phyloP scores from a whole-genome alignment of 139 green algal genomes.

The Limnomonas spitsbergensis region DNA sequence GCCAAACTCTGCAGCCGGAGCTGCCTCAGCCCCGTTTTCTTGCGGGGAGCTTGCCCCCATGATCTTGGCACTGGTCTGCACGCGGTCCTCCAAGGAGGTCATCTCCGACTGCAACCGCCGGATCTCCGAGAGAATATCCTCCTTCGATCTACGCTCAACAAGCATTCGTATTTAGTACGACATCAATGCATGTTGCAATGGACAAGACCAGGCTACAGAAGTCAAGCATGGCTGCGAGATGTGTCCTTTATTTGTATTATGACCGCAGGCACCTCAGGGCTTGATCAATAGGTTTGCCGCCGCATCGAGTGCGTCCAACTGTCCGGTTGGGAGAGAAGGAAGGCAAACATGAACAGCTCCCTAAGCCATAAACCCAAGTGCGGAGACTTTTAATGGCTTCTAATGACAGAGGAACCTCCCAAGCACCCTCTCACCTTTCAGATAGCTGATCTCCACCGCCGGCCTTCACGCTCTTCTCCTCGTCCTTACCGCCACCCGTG shows the following conservation, averaged over 20 bases:
- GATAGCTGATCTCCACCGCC: no score
- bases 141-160: slow-evolving; percentile 37
- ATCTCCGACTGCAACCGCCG: slow-evolving; percentile 53
- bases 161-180: background rate
- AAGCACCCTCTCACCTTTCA: no score
- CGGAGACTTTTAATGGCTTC: no score
- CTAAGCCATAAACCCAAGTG: no score
- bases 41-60: no score
- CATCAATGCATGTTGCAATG: background rate
- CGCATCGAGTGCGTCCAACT: no score
- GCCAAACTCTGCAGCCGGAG: no score
- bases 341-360: no score
- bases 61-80: slow-evolving; percentile 20
- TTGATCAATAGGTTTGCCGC: no score
- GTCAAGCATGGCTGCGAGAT: background rate
- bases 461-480: slow-evolving; percentile 24
- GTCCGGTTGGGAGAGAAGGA: no score
- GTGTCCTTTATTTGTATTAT: background rate
- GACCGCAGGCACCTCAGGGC: background rate
- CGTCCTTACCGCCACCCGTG: slow-evolving; percentile 22
- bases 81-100: slow-evolving; percentile 44
- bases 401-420: no score
- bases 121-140: slow-evolving; percentile 59
- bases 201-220: background rate
- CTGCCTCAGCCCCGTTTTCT: no score